Evolutionary conservation across 2,329 filamentous ascomycete genomes (phyloP).

Genomic region (Pezicula rhizophila): DNA sequence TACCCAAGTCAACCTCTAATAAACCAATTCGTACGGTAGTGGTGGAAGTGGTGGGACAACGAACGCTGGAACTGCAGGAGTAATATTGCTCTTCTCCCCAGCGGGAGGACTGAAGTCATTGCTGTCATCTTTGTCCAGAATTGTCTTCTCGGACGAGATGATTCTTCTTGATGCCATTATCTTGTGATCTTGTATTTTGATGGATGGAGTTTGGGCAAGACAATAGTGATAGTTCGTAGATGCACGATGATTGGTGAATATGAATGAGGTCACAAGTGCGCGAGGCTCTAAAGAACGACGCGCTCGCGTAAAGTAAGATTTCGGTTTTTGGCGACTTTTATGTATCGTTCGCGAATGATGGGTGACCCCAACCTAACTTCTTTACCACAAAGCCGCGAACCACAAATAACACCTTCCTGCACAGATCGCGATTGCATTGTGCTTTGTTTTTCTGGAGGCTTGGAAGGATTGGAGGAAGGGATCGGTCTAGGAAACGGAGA

Average conservation of each 20-base stretch:
- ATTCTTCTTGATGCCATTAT: conserved; percentile 67
- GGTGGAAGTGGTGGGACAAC: conserved; percentile 26
- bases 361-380: too few species aligned
- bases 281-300: neutral
- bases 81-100: conserved; percentile 60
- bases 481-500: too few species aligned
- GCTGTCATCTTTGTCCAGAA: conserved; percentile 53
- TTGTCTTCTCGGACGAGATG: conserved; percentile 58
- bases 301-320: neutral
- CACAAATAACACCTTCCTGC: too few species aligned
- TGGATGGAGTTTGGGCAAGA: neutral
- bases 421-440: too few species aligned
- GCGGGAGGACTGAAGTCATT: conserved; percentile 32
- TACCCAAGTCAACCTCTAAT: too few species aligned
- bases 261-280: too few species aligned
- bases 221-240: neutral
- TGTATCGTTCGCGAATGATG: too few species aligned
- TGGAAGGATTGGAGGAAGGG: too few species aligned
- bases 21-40: neutral
- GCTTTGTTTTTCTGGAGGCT: too few species aligned
- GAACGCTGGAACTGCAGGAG: conserved; percentile 79
- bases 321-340: neutral
- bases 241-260: too few species aligned
- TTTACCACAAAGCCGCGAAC: too few species aligned
- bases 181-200: conserved; percentile 8